Conservation (phyloP, 169 alveolate genomes). For the Perkinsus chesapeaki region DNA sequence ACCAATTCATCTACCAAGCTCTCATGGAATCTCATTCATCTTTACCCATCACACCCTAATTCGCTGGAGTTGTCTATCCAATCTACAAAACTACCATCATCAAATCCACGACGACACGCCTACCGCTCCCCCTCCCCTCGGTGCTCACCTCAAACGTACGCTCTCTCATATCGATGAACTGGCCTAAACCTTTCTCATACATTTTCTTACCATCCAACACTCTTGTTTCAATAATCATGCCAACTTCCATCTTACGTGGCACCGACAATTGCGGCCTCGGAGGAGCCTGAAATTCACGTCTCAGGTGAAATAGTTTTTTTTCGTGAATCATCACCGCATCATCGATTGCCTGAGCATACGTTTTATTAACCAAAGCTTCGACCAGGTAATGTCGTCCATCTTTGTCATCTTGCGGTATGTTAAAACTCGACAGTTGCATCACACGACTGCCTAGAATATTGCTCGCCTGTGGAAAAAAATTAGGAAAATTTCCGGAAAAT, state of each 20-base stretch:
- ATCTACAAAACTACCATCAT: no score
- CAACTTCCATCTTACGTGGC: neutral
- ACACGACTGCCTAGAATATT: neutral
- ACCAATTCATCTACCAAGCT: no score
- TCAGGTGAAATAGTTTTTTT: neutral
- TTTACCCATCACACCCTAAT: no score
- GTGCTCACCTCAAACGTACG: neutral
- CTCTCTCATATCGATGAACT: neutral
- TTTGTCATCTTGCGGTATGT: neutral
- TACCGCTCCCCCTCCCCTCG: neutral
- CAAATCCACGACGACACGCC: neutral
- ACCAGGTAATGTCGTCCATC: neutral
- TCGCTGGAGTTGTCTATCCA: no score
- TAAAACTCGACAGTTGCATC: neutral
- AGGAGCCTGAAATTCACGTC: neutral
- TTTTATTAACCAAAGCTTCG: neutral
- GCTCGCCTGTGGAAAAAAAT: neutral
- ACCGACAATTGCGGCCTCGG: neutral
- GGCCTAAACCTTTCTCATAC: neutral
- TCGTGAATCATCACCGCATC: neutral
- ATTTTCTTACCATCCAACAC: neutral
- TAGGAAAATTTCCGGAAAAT: neutral
- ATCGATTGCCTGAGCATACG: neutral
- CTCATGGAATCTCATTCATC: no score
- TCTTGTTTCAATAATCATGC: neutral